phyloP scores from a whole-genome alignment of 2,329 filamentous ascomycete species.

The Amphichorda felina region DNA sequence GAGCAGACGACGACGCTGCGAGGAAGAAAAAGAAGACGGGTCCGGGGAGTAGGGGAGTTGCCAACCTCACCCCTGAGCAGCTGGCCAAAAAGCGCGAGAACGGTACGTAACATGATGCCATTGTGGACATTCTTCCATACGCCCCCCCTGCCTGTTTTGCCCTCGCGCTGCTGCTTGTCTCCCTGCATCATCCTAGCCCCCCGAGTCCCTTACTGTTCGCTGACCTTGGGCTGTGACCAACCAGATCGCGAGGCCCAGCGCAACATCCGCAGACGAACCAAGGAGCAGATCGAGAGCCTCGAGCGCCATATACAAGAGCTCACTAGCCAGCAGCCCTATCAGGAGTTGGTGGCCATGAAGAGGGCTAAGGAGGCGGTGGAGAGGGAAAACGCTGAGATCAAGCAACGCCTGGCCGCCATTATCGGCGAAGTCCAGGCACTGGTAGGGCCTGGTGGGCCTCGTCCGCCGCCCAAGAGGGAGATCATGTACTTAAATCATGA shows the following conservation, averaged over 20 bases:
- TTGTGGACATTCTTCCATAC: too few relatives aligned
- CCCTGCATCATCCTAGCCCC: too few relatives aligned
- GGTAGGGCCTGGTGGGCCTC: constrained; percentile 15
- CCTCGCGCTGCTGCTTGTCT: too few relatives aligned
- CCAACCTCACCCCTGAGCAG: constrained; percentile 62
- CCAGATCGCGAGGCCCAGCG: constrained; percentile 76
- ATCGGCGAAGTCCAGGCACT: constrained; percentile 53
- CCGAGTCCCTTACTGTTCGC: background rate
- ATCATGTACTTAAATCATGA: too few relatives aligned
- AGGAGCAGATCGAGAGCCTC: constrained; percentile 64
- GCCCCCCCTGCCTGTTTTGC: too few relatives aligned
- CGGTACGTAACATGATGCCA: constrained; percentile 24
- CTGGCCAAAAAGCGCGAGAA: constrained; percentile 55
- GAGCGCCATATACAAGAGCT: constrained; percentile 64
- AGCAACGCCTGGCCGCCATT: constrained; percentile 52
- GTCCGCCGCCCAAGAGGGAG: too few relatives aligned
- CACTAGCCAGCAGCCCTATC: constrained; percentile 69
- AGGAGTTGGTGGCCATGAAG: constrained; percentile 67
- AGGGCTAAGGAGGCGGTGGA: constrained; percentile 67
- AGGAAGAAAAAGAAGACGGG: constrained; percentile 34
- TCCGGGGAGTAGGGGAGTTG: constrained; percentile 35
- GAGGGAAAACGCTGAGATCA: constrained; percentile 70
- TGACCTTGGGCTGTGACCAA: background rate
- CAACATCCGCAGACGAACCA: constrained; percentile 73
- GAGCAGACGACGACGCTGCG: constrained; percentile 6